Evolutionary conservation across 2,329 filamentous ascomycete genomes (phyloP).

Genomic region (Pleochaeta shiraiana): DNA sequence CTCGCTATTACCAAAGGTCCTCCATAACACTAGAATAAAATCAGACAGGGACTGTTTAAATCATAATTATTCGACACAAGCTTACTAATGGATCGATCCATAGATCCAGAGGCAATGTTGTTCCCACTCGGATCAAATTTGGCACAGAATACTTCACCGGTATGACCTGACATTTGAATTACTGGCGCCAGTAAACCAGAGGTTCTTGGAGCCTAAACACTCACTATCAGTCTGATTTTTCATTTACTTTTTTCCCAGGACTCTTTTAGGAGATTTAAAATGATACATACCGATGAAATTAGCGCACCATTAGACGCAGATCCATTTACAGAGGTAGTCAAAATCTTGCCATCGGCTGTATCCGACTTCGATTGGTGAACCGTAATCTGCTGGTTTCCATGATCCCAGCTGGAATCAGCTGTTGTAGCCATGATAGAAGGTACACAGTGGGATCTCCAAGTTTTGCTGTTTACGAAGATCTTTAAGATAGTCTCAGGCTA

Average conservation of each 20-base stretch:
- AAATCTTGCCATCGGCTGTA: constrained; percentile 23
- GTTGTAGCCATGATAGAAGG: not conserved
- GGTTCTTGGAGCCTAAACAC: constrained; percentile 45
- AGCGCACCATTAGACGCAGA: constrained; percentile 36
- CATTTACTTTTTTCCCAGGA: constrained; percentile 9
- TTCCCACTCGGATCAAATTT: constrained; percentile 79
- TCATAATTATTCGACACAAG: too few relatives aligned
- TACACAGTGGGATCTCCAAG: too few relatives aligned
- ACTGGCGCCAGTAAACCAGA: constrained; percentile 74
- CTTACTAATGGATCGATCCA: constrained; percentile 79
- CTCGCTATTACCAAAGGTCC: constrained; percentile 76
- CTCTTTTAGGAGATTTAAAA: constrained; percentile 5
- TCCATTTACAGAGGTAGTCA: constrained; percentile 35
- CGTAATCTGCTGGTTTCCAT: constrained; percentile 42
- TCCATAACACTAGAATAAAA: constrained; percentile 54
- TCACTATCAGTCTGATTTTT: constrained; percentile 11
- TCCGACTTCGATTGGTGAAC: constrained; percentile 72
- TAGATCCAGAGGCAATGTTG: constrained; percentile 79
- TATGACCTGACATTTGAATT: constrained; percentile 71
- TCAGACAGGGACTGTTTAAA: constrained; percentile 11
- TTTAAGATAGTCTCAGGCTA: too few relatives aligned
- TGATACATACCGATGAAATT: constrained; percentile 37
- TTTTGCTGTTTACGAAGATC: too few relatives aligned
- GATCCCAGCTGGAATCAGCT: not conserved
- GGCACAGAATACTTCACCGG: constrained; percentile 76